Evolutionary conservation across 169 alveolate species (phyloP).

Genomic region (Toxoplasma gondii): DNA sequence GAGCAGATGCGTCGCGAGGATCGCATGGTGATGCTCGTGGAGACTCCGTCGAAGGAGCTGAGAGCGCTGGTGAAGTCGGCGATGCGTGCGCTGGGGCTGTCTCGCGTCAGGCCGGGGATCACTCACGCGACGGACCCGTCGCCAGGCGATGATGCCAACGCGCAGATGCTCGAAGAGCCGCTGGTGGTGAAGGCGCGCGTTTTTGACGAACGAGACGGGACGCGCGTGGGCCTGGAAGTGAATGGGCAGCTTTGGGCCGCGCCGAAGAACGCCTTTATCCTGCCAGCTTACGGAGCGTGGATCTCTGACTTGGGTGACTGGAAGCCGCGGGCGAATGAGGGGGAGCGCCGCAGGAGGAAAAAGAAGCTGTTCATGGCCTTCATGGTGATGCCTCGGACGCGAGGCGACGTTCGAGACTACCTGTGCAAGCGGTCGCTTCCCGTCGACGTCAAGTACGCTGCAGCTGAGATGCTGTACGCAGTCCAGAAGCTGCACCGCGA

Average conservation of each 20-base stretch:
- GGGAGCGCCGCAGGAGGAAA: no score
- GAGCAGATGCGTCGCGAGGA: neutral
- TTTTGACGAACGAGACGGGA: neutral
- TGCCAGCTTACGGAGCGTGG: constrained; percentile 32
- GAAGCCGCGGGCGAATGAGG: no score
- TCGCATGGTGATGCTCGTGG: neutral
- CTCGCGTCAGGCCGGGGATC: neutral
- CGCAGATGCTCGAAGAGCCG: no score
- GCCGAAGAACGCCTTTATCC: constrained; percentile 17
- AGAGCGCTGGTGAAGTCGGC: neutral
- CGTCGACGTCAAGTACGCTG: neutral
- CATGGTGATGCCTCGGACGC: constrained; percentile 4
- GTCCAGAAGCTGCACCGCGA: neutral
- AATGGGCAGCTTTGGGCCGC: neutral
- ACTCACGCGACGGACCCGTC: neutral
- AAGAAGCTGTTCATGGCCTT: neutral
- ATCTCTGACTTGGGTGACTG: neutral
- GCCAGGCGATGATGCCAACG: neutral
- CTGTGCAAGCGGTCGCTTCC: neutral
- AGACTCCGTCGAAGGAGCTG: neutral
- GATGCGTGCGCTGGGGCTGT: neutral
- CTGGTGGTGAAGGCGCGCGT: constrained; percentile 28
- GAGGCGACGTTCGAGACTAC: neutral
- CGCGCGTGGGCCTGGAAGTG: neutral
- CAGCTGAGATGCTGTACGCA: constrained; percentile 17